A percentile compares a stretch with the other conserved stretches of the same genome.
These are phyloP conservation scores for Teunomyces pallodes DNA, from an alignment of 805 yeast species.

Conservation along the genomic window DNA sequence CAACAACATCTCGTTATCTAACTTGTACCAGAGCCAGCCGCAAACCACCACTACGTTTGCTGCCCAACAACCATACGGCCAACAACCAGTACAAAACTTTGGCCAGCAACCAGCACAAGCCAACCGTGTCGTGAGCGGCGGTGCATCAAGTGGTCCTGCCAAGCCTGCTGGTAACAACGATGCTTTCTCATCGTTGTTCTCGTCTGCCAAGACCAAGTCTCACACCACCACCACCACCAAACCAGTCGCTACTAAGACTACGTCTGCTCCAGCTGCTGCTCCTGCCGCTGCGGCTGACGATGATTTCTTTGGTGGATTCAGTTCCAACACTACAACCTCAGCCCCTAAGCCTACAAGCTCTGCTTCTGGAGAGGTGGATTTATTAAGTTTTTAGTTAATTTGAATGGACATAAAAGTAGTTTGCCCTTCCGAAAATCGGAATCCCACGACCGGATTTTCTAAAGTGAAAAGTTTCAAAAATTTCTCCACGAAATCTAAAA, in stretches of 20 bases:
- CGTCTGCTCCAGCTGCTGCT: conserved; percentile 11
- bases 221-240: conserved; percentile 16
- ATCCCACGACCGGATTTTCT: neutral
- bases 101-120: conserved; percentile 3
- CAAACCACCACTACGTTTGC: conserved; percentile 13
- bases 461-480: neutral
- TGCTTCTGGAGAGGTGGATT: conserved; percentile 43
- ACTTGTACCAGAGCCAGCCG: conserved; percentile 24
- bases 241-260: conserved; percentile 4
- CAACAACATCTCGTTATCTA: conserved; percentile 20
- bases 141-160: conserved; percentile 38
- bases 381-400: conserved; percentile 43
- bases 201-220: conserved; percentile 55
- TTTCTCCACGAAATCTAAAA: too few relatives aligned
- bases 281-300: conserved; percentile 17
- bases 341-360: conserved; percentile 10
- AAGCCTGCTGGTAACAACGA: conserved; percentile 44
- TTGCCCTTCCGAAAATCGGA: neutral
- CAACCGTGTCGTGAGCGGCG: conserved; percentile 10
- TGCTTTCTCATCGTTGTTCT: conserved; percentile 70
- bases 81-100: conserved; percentile 3
- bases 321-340: conserved; percentile 17
- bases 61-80: neutral
- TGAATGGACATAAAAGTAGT: neutral
- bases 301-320: conserved; percentile 34